Evolutionary conservation across 208 protist species (phyloP), one percentile per base, ranked within the genome.

Genomic region (Trypanosoma cruzi): DNA sequence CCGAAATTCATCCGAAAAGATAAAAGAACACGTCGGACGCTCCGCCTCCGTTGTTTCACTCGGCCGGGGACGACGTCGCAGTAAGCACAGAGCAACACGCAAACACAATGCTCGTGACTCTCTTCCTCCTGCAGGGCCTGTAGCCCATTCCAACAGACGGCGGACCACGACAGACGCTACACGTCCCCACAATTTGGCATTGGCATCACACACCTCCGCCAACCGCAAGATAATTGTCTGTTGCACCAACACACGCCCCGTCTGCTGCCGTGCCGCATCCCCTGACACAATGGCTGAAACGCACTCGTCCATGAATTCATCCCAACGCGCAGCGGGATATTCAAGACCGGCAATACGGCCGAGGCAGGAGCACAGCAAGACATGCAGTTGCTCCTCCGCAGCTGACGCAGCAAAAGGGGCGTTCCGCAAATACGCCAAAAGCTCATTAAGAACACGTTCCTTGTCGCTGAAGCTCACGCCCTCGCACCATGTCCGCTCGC

Each of bases 391-490:
- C 7, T 36, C 20, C 3, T 60, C 32, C 0, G 37, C 16, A 26
- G 7, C 11, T 14, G 74, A 50, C 1, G 60, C 7, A 20, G 48
- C 13, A 22, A 34, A 44, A 18, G 53, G 11, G 54, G 54, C 55
- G 29, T 46, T 10, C n/a, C 46, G 54, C 29, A 73, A 48, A 31
- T 60, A 67, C 13, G 50, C 36, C 24, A 82, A 61, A 8, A 87
- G 26, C 59, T 60, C 24, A 59, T 50, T 18, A 57, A 76, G 59
- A 31, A 75, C 37, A 32, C 36, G 14, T 20, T 48, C 44, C 73
- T 78, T 83, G 49, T 89, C 79, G 49, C 75, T 86, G 50, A 92
- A 89, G 20, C 75, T 64, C 26, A 40, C 55, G 0, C 82, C 79
- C 13, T 75, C 78, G 0, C 36, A 46, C 83, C 86, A 92, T 14